Evolutionary conservation across 768 basidiomycete species (phyloP), one percentile per base, ranked within the genome.

Genomic region (Rhodocollybia butyracea): DNA sequence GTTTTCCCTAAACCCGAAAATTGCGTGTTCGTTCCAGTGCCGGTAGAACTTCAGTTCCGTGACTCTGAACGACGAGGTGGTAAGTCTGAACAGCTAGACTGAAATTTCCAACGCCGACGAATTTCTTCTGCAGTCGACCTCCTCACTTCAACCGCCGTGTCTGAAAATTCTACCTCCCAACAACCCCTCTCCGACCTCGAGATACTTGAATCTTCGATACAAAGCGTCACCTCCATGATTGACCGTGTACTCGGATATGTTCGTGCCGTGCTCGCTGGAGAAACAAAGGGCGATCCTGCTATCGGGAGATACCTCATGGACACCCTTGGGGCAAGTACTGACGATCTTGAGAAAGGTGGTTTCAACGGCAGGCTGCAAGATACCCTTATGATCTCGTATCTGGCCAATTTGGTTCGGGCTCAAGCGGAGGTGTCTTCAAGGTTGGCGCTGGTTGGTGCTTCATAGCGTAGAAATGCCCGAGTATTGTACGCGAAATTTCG

Each of bases 241-340:
- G 86, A 93, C 69, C 84, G 89, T 34, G 91, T 94, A 19, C 80
- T 96, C 42, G 71, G 79, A 3, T 97, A 98, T 67, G 94, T 98
- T 2, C 84, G 84, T 26, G 80, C 79, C 3, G 92, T 94, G 24
- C 77, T 92, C 32, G 74, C 83, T 0, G 94, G 93, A n/a, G 83
- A 91, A 61, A 76, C 77, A 29, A 75, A 86, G 54, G 88, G 91
- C 8, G 91, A 97, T 70, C 79, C 88, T 24, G 86, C 91, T 4
- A 81, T 98, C 31, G 96, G 96, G 17, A 80, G 93, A 54, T 94
- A 95, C 66, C 78, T 98, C 50, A 88, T 97, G 83, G 89, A 94
- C 63, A 91, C 91, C 11, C 78, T 93, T 51, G 81, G 81, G 43
- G 79, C 86, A n/a, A 85, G 82, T 55, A 82, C 83, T 12, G 85